These are phyloP conservation scores for Syzygium aromaticum DNA, from an alignment of 345 rosid genomes.

Conservation along the genomic window DNA sequence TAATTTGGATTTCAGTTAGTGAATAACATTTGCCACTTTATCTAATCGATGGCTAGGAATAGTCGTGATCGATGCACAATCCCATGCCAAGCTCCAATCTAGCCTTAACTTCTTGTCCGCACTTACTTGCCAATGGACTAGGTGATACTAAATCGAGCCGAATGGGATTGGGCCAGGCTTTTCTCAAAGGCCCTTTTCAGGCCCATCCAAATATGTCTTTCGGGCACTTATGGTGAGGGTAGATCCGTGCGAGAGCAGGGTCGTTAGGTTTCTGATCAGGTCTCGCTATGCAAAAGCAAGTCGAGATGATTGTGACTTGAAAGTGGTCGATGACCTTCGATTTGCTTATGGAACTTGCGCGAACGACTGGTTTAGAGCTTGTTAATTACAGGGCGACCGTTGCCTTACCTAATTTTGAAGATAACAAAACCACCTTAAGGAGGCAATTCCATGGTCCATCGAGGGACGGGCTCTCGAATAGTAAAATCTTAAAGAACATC, in stretches of 20 bases:
- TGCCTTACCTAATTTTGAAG: neutral
- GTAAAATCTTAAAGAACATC: neutral
- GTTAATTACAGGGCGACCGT: neutral
- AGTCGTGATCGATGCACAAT: neutral
- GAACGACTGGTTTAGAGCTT: too few species aligned
- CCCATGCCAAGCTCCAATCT: neutral
- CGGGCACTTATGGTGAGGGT: neutral
- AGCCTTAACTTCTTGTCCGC: neutral
- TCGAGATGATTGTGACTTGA: too few species aligned
- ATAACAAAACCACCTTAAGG: neutral
- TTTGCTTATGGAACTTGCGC: too few species aligned
- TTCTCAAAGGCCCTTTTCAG: neutral
- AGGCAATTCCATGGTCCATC: neutral
- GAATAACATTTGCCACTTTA: neutral
- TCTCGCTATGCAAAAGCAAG: neutral
- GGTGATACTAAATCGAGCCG: neutral
- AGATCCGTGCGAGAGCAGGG: neutral
- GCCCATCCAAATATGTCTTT: neutral
- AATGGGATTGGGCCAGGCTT: neutral
- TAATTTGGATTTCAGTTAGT: neutral
- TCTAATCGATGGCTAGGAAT: neutral
- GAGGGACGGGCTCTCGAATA: neutral
- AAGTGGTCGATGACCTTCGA: too few species aligned
- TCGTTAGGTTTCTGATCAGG: neutral
- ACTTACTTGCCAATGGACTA: fast-evolving